phyloP scores from a whole-genome alignment of 2,329 filamentous ascomycete genomes.

The Nannizzia gypsea region DNA sequence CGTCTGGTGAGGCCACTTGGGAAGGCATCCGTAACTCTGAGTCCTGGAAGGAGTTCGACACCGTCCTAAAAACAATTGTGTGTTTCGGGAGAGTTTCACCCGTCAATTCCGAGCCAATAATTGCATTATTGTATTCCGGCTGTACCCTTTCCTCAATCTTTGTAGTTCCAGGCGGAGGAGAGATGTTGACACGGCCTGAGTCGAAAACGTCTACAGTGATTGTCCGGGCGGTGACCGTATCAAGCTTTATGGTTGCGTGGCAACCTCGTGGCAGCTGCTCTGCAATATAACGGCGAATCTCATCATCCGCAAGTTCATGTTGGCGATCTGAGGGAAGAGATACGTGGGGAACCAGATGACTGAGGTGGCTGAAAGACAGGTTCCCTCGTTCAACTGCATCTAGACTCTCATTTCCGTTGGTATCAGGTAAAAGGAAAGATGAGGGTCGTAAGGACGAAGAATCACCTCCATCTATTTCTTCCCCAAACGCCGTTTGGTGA shows the following conservation, averaged over 20 bases:
- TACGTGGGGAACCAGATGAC: conserved; percentile 18
- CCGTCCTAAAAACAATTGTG: conserved; percentile 36
- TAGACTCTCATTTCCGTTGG: conserved; percentile 26
- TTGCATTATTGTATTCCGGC: conserved; percentile 27
- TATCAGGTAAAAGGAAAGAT: conserved; percentile 35
- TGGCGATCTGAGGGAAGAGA: conserved; percentile 27
- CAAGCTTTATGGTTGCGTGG: conserved; percentile 33
- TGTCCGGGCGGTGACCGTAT: conserved; percentile 34
- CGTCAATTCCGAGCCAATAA: not conserved
- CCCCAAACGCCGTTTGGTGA: conserved; percentile 24
- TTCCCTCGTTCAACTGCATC: conserved; percentile 29
- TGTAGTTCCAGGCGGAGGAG: conserved; percentile 35
- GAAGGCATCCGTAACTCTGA: conserved; percentile 22
- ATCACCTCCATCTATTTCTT: conserved; percentile 33
- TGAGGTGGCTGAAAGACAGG: conserved; percentile 17
- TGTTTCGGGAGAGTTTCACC: conserved; percentile 27
- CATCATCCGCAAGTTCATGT: conserved; percentile 33
- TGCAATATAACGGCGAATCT: conserved; percentile 38
- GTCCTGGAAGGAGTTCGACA: conserved; percentile 31
- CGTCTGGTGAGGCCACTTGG: not conserved
- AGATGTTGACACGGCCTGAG: conserved; percentile 31
- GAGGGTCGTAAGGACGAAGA: conserved; percentile 42
- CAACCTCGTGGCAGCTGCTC: conserved; percentile 33
- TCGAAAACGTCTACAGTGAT: conserved; percentile 38
- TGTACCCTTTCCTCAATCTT: conserved; percentile 37